Percentiles rank a stretch among this genome's conserved stretches.
These are phyloP conservation scores for Fusarium multiceps DNA, from an alignment of 2,329 filamentous ascomycete species.

Conservation along the genomic window DNA sequence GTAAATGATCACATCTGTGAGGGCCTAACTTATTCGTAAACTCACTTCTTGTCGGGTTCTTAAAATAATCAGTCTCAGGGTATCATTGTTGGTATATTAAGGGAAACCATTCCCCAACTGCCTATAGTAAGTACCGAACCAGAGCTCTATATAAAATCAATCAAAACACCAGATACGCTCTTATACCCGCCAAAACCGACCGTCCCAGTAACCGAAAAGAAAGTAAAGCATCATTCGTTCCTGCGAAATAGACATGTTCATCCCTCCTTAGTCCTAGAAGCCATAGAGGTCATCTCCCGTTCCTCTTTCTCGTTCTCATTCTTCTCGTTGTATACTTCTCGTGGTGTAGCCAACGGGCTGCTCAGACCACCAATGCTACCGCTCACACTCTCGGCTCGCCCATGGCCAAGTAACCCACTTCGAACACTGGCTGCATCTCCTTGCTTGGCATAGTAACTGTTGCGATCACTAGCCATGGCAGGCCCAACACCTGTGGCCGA, in stretches of 20 bases:
- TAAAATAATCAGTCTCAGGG: slow-evolving; percentile 35
- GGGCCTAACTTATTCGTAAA: neutral
- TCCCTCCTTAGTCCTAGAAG: slow-evolving; percentile 37
- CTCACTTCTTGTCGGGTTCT: neutral
- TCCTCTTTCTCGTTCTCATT: slow-evolving; percentile 45
- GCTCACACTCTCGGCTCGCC: slow-evolving; percentile 82
- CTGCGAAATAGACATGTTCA: slow-evolving; percentile 18
- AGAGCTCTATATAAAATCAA: slow-evolving; percentile 36
- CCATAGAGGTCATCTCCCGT: slow-evolving; percentile 32
- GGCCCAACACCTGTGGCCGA: slow-evolving; percentile 76
- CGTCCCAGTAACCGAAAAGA: slow-evolving; percentile 19
- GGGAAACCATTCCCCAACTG: slow-evolving; percentile 29
- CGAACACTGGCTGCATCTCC: slow-evolving; percentile 81
- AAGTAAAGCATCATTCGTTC: slow-evolving; percentile 39
- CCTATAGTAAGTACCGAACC: slow-evolving; percentile 37
- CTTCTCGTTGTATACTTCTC: slow-evolving; percentile 56
- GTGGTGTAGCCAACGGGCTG: slow-evolving; percentile 71
- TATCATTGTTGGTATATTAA: slow-evolving; percentile 48
- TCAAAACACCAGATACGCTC: slow-evolving; percentile 34
- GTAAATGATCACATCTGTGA: neutral
- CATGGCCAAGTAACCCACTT: slow-evolving; percentile 81
- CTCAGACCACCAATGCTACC: slow-evolving; percentile 75
- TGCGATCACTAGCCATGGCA: slow-evolving; percentile 77
- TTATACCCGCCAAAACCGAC: slow-evolving; percentile 24
- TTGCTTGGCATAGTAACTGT: slow-evolving; percentile 79